These are phyloP conservation scores for Phytopythium kandeliae DNA, from an alignment of 352 stramenopile species.

Conservation along the genomic window DNA sequence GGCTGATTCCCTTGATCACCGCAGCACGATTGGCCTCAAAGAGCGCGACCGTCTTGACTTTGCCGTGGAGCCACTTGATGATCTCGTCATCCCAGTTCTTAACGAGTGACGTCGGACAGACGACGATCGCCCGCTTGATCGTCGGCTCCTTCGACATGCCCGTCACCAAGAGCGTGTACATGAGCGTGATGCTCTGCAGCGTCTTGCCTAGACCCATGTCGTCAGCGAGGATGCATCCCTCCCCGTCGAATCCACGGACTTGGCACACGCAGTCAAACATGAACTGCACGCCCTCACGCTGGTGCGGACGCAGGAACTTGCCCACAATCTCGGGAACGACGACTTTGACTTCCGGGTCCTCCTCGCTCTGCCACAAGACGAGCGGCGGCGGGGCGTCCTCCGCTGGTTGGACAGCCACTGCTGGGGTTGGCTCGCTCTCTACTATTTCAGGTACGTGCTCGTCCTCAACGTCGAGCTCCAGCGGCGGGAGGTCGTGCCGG, in stretches of 20 bases:
- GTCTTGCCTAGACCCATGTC: conserved; percentile 89
- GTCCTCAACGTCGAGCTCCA: conserved; percentile 66
- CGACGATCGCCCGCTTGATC: conserved; percentile 68
- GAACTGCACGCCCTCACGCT: conserved; percentile 95
- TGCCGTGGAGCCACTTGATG: conserved; percentile 82
- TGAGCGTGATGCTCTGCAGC: conserved; percentile 82
- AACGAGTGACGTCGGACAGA: conserved; percentile 82
- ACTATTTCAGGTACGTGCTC: conserved; percentile 24
- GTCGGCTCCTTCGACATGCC: conserved; percentile 63
- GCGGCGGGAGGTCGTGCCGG: conserved; percentile 51
- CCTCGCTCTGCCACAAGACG: conserved; percentile 75
- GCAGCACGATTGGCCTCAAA: conserved; percentile 78
- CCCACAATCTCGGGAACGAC: conserved; percentile 89
- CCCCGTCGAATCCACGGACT: conserved; percentile 66
- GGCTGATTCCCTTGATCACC: conserved; percentile 78
- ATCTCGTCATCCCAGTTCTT: conserved; percentile 91
- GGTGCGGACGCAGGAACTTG: conserved; percentile 94
- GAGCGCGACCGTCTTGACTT: conserved; percentile 76
- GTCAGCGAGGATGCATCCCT: conserved; percentile 85
- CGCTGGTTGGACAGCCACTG: conserved; percentile 9
- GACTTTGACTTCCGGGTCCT: conserved; percentile 51
- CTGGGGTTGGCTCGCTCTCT: conserved; percentile 15
- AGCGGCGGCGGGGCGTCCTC: conserved; percentile 51
- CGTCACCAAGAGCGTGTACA: conserved; percentile 79
- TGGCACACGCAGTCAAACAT: conserved; percentile 95